A percentile compares a stretch with the other conserved stretches of the same genome.
Evolutionary conservation across 768 basidiomycete genomes (phyloP).

Genomic region (Mycena kentingensis): DNA sequence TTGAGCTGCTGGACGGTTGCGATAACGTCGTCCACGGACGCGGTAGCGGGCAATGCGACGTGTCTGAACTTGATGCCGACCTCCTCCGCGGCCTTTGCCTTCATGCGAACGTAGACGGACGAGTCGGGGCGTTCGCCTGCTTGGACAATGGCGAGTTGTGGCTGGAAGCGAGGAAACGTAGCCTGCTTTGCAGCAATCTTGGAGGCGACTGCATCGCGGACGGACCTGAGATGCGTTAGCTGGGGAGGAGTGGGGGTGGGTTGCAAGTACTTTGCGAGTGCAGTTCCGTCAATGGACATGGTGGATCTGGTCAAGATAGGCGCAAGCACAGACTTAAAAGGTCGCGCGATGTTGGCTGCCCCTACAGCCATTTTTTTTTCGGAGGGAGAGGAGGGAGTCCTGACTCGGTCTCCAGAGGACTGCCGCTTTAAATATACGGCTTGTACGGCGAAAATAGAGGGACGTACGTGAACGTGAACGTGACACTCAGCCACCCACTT

Average conservation of each 20-base stretch:
- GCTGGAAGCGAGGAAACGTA: slow-evolving; percentile 83
- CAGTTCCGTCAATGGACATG: slow-evolving; percentile 79
- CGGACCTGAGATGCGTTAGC: slow-evolving; percentile 53
- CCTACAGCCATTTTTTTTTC: not conserved
- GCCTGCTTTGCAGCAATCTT: slow-evolving; percentile 66
- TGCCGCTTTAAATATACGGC: too few species aligned
- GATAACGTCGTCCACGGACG: slow-evolving; percentile 76
- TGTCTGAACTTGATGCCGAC: slow-evolving; percentile 89
- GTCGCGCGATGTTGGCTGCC: not conserved
- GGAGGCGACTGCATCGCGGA: slow-evolving; percentile 75
- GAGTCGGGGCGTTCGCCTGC: slow-evolving; percentile 93
- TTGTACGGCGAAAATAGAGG: too few species aligned
- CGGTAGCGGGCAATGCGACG: slow-evolving; percentile 66
- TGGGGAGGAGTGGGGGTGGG: slow-evolving; percentile 3
- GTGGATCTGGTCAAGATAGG: slow-evolving; percentile 36
- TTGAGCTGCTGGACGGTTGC: slow-evolving; percentile 80
- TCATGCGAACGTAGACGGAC: slow-evolving; percentile 93
- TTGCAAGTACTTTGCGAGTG: slow-evolving; percentile 72
- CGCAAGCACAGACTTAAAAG: not conserved
- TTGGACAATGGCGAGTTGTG: slow-evolving; percentile 90
- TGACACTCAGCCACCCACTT: too few species aligned
- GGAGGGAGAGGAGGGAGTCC: too few species aligned
- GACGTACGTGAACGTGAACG: too few species aligned
- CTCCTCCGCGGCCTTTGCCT: slow-evolving; percentile 92
- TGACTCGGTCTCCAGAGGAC: too few species aligned